Evolutionary conservation across 257 asterid genomes (phyloP), one percentile per base, ranked within the genome.

Genomic region (Henckelia pumila): DNA sequence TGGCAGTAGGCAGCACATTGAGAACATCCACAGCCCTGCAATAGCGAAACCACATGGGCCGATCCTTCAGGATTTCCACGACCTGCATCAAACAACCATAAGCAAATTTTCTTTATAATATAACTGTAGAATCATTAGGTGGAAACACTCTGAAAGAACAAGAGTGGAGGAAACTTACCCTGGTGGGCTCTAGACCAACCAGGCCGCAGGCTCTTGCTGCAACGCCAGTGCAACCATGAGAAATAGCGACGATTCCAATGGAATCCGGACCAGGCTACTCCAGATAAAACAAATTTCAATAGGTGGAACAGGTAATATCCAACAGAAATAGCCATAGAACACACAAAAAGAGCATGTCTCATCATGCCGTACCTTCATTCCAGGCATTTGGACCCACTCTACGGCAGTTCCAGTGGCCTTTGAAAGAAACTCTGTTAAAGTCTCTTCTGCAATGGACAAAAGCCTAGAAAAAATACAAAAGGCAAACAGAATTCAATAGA

Each of bases 231-330:
- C 97, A 93, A 82, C 99, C 96, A 77, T 90, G 97, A 83, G 97
- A 93, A 77, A 93, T 93, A 82, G 96, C 95, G 77, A 88, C 81
- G 97, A 93, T 93, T 93, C 99, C 99, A 90, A 90, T 88, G 97
- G 99, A 93, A 90, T 93, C 99, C 99, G 99, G 99, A 93, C 99
- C 99, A 93, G 97, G 97, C 99, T 91, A 73, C 26, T 32, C 82
- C 8, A 64, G 50, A 57, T 61, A 22, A 20, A 57, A 55, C 65
- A 75, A 75, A 23, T 28, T 44, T 56, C 3, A 14, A 59, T 59
- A 20, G 40, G 71, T 37, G 14, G 61, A 60, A 61, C 14, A 9
- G 13, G 7, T 22, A 59, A 71, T 55, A 60, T 70, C 70, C 50
- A 68, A 19, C 56, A 3, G n/a, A 44, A 25, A 7, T 67, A 14